Base-by-base conservation (phyloP, 306 rosid genomes). In the Fagus crenata region DNA sequence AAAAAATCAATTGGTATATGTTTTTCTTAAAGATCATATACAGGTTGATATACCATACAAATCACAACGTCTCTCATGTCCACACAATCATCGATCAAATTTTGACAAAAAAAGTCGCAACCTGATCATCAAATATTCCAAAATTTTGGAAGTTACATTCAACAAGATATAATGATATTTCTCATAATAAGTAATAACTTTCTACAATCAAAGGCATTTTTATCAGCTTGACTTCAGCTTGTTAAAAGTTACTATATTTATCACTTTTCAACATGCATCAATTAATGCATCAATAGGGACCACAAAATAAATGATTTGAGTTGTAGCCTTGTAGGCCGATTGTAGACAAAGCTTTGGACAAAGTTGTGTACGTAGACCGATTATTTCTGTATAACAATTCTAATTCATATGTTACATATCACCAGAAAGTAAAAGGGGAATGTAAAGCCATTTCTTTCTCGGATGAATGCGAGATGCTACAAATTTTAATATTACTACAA, bases 241-340 rank as follows among this genome's bases (percentile, higher is more conserved):
- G 28, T 7, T 53, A 2, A 6, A 60, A 32, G 67, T 60, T 31
- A 60, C 4, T 13, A 13, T 4, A 60, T 28, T 3, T 59, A 3
- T 32, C 67, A 60, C 39, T 60, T 60, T 56, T 60, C 39, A 60
- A 60, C 6, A 60, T 60, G 67, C 40, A 60, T 60, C 36, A 31
- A 32, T 5, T 28, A 40, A 60, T 60, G 67, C 40, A 60, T 60
- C 36, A 31, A 32, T 5, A 60, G 67, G 67, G 67, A 60, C 67
- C 67, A 32, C 67, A 6, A 11, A 9, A 33, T n/a, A 32, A 3
- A 32, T 14, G 17, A 60, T 60, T 11, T 60, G 28, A 22, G 28
- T 22, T 22, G 28, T 22, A 22, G 28, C 28, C 28, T 22, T 22
- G 28, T 22, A 22, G 28, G 28, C 28, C 28, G 28, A 22, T 22